Conservation (phyloP, 208 protist species). For the Kentomonas sorsogonicus region DNA sequence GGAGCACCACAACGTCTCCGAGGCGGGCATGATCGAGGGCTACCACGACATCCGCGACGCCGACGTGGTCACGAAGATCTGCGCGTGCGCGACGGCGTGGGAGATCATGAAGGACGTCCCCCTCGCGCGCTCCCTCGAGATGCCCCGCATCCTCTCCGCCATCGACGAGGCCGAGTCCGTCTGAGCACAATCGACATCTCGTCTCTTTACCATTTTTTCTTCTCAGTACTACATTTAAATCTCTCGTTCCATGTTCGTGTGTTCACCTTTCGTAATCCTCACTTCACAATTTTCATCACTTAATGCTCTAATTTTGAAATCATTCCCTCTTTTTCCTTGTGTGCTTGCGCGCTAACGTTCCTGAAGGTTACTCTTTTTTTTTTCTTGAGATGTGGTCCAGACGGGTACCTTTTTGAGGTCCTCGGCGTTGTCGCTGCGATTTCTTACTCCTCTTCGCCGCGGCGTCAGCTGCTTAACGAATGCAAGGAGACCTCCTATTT, state of each 20-base stretch:
- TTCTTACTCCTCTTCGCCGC: no score
- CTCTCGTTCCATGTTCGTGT: neutral
- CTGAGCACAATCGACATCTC: slow-evolving; percentile 1
- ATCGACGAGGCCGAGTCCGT: slow-evolving; percentile 36
- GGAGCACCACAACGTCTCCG: slow-evolving; percentile 74
- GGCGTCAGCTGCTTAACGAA: no score
- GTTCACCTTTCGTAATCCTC: no score
- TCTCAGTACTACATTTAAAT: neutral
- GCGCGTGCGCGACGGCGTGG: slow-evolving; percentile 76
- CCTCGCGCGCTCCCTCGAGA: slow-evolving; percentile 70
- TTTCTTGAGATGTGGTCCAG: no score
- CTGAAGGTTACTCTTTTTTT: no score
- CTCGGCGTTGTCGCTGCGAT: no score
- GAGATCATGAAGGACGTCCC: slow-evolving; percentile 71
- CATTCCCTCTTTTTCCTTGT: no score
- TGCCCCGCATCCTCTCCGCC: slow-evolving; percentile 29
- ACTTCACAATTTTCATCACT: no score
- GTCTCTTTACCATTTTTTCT: neutral
- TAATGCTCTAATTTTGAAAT: no score
- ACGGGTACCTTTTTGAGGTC: no score
- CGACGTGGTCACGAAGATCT: slow-evolving; percentile 84
- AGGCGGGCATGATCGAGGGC: slow-evolving; percentile 71
- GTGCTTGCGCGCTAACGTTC: no score
- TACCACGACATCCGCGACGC: slow-evolving; percentile 91
- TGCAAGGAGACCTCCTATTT: no score